Base-by-base conservation (phyloP, 164 flowering plant species). In the Chimonanthus praecox region DNA sequence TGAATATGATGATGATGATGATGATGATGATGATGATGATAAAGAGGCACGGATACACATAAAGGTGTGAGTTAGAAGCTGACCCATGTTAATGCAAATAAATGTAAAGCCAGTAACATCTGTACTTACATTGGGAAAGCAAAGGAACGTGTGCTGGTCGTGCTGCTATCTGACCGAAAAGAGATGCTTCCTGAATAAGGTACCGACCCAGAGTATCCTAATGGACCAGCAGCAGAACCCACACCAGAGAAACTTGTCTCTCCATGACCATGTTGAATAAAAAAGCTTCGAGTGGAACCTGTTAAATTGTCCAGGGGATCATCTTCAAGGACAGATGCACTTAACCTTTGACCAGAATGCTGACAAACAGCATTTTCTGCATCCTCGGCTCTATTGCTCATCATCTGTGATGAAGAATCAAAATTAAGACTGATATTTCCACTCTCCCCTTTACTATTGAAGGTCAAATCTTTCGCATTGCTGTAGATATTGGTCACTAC, bases 121-220 rank as follows among this genome's bases (percentile, higher is more conserved):
- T 54, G 60, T 54, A n/a, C 60, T 54, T 54, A 86, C 91, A 82
- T 76, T 3, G 91, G 91, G 73, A 88, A 88, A 21, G 91, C 83
- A 71, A 88, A 85, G 45, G 89, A 86, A 10, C 84, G 89, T 8
- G 88, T 81, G 83, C 97, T 92, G 74, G 94, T 78, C 0, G 71
- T 76, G 70, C 91, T 84, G 80, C 80, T 74, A 44, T 84, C 83
- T 3, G 91, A 88, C 61, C 78, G 79, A 71, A 68, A 75, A 20
- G 90, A 87, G 69, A 77, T 78, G 70, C 77, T 82, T 33, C 97
- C 97, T 13, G 95, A 87, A 82, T 82, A 83, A 43, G 90, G 83
- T 33, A 88, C 71, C 4, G 82, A 88, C 1, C 92, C 92, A 1
- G 89, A 88, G 74, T 77, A 82, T 69, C 79, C 76, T 77, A 89